These are phyloP conservation scores for Lasiodiplodia hormozganensis DNA, from an alignment of 2,329 filamentous ascomycete genomes.

Conservation along the genomic window DNA sequence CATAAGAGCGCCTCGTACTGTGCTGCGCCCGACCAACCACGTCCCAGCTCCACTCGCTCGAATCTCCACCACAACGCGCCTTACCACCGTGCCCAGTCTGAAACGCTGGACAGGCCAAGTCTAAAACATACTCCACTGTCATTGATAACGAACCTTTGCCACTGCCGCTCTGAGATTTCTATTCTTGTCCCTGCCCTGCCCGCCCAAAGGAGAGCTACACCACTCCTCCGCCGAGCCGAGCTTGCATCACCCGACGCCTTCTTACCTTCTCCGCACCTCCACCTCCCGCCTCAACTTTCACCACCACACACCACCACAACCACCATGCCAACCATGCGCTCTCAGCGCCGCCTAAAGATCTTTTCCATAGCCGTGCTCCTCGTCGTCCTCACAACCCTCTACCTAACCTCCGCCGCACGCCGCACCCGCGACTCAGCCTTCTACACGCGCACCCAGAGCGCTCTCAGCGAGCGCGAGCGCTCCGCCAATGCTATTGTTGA, in stretches of 20 bases:
- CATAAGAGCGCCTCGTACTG: not conserved
- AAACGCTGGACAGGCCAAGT: slow-evolving; percentile 10
- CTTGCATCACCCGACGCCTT: not conserved
- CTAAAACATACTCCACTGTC: slow-evolving; percentile 11
- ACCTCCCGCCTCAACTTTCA: not conserved
- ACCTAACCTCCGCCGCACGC: slow-evolving; percentile 71
- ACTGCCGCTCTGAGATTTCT: not conserved
- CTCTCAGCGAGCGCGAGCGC: slow-evolving; percentile 49
- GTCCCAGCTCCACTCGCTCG: slow-evolving; percentile 2
- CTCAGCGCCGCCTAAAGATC: slow-evolving; percentile 69
- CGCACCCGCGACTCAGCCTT: slow-evolving; percentile 61
- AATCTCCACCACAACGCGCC: not conserved
- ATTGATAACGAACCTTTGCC: slow-evolving; percentile 4
- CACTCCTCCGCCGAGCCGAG: not conserved
- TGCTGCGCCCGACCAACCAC: slow-evolving; percentile 7
- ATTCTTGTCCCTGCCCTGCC: slow-evolving; percentile 5
- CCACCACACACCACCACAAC: not conserved
- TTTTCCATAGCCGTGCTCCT: slow-evolving; percentile 70
- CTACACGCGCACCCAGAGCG: slow-evolving; percentile 65
- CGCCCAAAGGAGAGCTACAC: not conserved
- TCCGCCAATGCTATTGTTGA: slow-evolving; percentile 44
- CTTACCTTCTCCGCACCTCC: not conserved
- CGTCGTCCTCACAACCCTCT: slow-evolving; percentile 71
- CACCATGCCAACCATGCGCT: slow-evolving; percentile 40
- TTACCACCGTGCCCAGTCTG: slow-evolving; percentile 4